phyloP scores from a whole-genome alignment of 1,284 basidiomycete genomes.

The Taiwanofungus camphoratus region DNA sequence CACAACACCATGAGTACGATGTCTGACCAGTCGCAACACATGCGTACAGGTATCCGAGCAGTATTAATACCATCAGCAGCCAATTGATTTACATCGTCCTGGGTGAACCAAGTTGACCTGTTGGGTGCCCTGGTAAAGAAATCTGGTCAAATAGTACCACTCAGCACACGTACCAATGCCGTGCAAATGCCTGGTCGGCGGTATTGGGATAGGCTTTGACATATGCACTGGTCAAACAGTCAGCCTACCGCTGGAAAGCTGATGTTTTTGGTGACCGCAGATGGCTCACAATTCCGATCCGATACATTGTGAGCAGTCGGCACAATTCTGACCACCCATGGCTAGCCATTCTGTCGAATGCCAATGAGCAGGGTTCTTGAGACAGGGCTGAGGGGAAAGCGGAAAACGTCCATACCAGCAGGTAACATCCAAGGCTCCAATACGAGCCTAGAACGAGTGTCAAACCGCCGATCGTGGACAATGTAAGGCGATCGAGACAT shows the following conservation, averaged over 20 bases:
- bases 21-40: neutral
- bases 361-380: neutral
- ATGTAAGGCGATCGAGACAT: conserved; percentile 3
- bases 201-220: conserved; percentile 52
- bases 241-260: no score
- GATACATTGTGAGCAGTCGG: conserved; percentile 51
- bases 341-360: conserved; percentile 45
- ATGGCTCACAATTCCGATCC: conserved; percentile 47
- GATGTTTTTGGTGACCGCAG: neutral
- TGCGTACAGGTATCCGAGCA: conserved; percentile 64
- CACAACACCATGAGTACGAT: neutral
- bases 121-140: neutral
- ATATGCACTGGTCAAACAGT: conserved; percentile 38
- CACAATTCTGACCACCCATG: conserved; percentile 59
- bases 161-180: conserved; percentile 50
- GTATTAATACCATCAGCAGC: conserved; percentile 58
- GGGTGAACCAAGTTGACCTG: conserved; percentile 66
- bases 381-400: neutral
- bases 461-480: neutral
- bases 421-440: conserved; percentile 71
- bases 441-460: conserved; percentile 39
- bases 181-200: conserved; percentile 52
- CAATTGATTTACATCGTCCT: conserved; percentile 52
- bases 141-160: neutral
- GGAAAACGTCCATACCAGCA: conserved; percentile 30